Base-by-base conservation (phyloP, 257 asterid genomes). In the Plantago ovata region DNA sequence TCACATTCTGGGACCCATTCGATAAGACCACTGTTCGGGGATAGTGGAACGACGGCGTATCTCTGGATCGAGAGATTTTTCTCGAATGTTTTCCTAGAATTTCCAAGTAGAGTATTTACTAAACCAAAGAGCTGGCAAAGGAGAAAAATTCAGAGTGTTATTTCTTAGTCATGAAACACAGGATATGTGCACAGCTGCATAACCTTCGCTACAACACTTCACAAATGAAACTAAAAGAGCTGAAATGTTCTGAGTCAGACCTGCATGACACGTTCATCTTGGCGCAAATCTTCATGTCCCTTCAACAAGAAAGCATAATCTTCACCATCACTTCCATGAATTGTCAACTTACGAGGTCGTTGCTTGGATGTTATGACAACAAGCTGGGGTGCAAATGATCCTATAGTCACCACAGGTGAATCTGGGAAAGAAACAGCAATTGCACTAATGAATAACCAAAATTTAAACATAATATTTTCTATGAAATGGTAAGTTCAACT, bases 181-280 rank as follows among this genome's bases (percentile, higher is more conserved):
- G 36, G 24, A 53, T 36, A 63, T 15, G 21, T 36, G 66, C 66
- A 66, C 36, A 50, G 45, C 22, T 55, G 2, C 13, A 14, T 50
- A 44, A 59, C 51, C 57, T 23, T 49, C 43, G 60, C 50, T 42
- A 55, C 18, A 47, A 46, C 41, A 62, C 21, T 43, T 21, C 6
- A n/a, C 13, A 49, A 15, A 13, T 62, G 8, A 46, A 55, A 47
- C 41, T 21, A 32, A 62, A 22, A 33, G 21, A 19, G 13, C 11
- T 13, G 15, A 15, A 41, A 28, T 14, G 47, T 53, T 12, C 39
- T 24, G 46, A 49, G 60, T 41, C 56, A 56, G 19, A 93, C 99
- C 99, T 93, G 99, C 99, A 93, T 93, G 66, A 93, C 99, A 65
- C 99, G 99, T 77, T 93, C 99, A 77, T 93, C 99, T 74, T 93